These are phyloP conservation scores for Boletus mariae DNA, from an alignment of 1,284 basidiomycete species.

Conservation along the genomic window DNA sequence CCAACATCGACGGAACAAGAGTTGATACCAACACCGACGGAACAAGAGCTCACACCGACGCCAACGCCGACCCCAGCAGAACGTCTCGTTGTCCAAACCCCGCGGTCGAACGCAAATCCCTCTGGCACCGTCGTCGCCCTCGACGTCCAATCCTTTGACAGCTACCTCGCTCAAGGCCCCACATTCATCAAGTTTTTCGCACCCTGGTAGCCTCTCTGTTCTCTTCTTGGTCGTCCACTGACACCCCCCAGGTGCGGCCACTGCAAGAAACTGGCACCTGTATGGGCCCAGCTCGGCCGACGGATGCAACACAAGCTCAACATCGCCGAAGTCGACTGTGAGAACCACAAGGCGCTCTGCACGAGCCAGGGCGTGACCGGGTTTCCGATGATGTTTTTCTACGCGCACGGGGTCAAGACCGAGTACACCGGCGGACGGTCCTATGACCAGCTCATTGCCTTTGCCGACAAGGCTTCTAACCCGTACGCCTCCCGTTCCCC, in stretches of 20 bases:
- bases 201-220: conserved; percentile 26
- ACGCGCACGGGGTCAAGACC: conserved; percentile 46
- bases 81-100: conserved; percentile 13
- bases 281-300: conserved; percentile 4
- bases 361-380: conserved; percentile 60
- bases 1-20: too few relatives aligned
- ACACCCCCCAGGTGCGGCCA: too few relatives aligned
- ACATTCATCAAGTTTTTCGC: conserved; percentile 83
- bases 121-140: conserved; percentile 50
- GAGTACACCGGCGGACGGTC: conserved; percentile 73
- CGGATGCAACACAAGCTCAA: conserved; percentile 46
- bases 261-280: conserved; percentile 85
- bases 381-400: conserved; percentile 80
- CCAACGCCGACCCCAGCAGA: neutral
- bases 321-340: conserved; percentile 39
- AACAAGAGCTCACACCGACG: conserved; percentile 6
- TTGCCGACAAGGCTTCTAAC: conserved; percentile 62
- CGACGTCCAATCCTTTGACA: conserved; percentile 48
- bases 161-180: conserved; percentile 41
- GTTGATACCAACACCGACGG: too few relatives aligned
- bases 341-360: too few relatives aligned
- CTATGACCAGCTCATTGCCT: conserved; percentile 59
- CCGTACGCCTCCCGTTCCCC: conserved; percentile 42
- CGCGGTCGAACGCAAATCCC: conserved; percentile 44
- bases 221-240: too few relatives aligned